Base-by-base conservation (phyloP, 108 stramenopile species). In the Tribonema minus region DNA sequence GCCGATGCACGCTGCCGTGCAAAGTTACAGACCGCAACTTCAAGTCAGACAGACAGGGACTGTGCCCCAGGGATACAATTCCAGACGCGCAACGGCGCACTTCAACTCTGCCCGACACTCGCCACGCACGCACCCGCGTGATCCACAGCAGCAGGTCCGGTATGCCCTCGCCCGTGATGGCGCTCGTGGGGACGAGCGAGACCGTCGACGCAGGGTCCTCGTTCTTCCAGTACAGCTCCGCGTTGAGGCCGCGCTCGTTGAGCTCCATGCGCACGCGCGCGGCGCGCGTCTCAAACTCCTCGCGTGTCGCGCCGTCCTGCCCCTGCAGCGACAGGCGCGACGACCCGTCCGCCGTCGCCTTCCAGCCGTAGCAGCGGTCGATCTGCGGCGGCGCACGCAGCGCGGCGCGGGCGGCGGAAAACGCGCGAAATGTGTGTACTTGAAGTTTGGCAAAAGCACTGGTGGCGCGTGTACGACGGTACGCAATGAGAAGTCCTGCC, bases 161-260 rank as follows among this genome's bases (percentile, higher is more conserved):
- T 0, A 99, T 94, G 72, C 98, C 98, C 85, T 99, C 98, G 31
- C 98, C 98, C 0, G 96, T 95, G 64, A 97, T 86, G 63, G 96
- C 98, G 67, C 93, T 94, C 2, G 98, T 99, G 23, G 98, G 98
- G 27, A 97, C 95, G 34, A 99, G 83, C 1, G 95, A 93, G 33
- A 85, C 82, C 7, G 80, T 81, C 39, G 74, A 32, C 7, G 37
- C 80, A 0, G 65, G 71, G 35, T 93, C 93, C 37, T 95, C 94
- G 95, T 97, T 97, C 78, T 99, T 95, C 95, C 96, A 99, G 86
- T 99, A 99, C 32, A 99, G 81, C 80, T 95, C 93, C 26, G 95
- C 95, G 91, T 99, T 99, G 58, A 99, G 93, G 34, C 96, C 95
- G 61, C 70, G 68, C 67, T 75, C 74, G 64, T 65, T 75, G 34